Evolutionary conservation across 176 grass and related monocot genomes (phyloP).

Genomic region (Themeda triandra): DNA sequence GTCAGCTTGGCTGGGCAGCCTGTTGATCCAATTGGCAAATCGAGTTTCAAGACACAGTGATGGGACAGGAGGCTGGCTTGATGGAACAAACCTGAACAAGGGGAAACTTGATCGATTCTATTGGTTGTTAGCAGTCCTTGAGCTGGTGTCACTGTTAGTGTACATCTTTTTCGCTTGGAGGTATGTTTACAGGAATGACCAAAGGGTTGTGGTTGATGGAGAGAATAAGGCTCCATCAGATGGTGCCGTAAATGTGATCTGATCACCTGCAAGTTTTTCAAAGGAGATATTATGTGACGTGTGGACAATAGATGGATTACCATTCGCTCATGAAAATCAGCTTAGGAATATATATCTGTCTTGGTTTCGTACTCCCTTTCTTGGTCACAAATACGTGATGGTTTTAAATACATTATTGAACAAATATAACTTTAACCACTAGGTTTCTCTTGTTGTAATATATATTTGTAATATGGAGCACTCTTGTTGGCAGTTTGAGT

Average conservation of each 20-base stretch:
- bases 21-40: conserved; percentile 65
- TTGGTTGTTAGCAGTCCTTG: conserved; percentile 52
- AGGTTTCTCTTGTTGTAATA: not conserved
- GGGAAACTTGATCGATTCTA: conserved; percentile 75
- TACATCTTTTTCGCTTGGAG: conserved; percentile 54
- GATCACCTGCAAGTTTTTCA: not conserved
- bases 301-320: not conserved
- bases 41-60: conserved; percentile 33
- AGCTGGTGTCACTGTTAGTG: conserved; percentile 46
- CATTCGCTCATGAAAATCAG: not conserved
- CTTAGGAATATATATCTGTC: not conserved
- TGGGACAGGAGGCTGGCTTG: conserved; percentile 56
- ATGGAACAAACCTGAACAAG: conserved; percentile 64
- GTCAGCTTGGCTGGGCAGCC: conserved; percentile 54
- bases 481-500: too few relatives aligned
- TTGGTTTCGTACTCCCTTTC: not conserved
- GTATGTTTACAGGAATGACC: conserved; percentile 63
- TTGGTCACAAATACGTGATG: not conserved
- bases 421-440: not conserved
- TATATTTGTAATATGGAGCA: not conserved
- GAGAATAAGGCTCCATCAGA: not conserved
- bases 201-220: conserved; percentile 19
- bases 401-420: not conserved
- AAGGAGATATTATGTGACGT: not conserved
- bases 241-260: not conserved